A percentile compares a stretch with the other conserved stretches of the same genome.
These are phyloP conservation scores for Trichophyton rubrum DNA, from an alignment of 2,329 filamentous ascomycete genomes.

Conservation along the genomic window DNA sequence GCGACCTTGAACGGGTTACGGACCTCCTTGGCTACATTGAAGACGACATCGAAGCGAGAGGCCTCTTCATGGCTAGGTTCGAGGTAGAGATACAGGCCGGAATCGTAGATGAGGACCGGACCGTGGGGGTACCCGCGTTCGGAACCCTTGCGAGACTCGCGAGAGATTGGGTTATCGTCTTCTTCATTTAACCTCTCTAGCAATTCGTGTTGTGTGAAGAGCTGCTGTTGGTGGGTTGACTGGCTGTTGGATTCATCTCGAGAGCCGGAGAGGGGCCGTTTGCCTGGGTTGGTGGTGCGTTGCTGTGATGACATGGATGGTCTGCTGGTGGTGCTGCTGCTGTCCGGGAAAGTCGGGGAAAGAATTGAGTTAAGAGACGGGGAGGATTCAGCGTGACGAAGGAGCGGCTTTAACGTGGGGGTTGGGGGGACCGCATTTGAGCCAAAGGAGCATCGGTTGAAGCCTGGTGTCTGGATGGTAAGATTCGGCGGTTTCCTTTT, in stretches of 20 bases:
- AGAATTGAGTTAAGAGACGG: slow-evolving; percentile 44
- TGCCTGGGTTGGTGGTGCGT: slow-evolving; percentile 14
- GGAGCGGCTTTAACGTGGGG: slow-evolving; percentile 37
- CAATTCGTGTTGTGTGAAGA: slow-evolving; percentile 18
- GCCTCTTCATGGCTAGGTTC: slow-evolving; percentile 51
- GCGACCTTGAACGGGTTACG: slow-evolving; percentile 42
- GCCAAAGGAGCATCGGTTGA: slow-evolving; percentile 38
- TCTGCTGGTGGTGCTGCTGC: neutral
- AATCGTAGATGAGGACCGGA: slow-evolving; percentile 51
- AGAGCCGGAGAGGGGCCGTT: slow-evolving; percentile 18
- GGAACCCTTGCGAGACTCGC: slow-evolving; percentile 49
- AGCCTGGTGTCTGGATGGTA: slow-evolving; percentile 45
- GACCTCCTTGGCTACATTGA: slow-evolving; percentile 55
- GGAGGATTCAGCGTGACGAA: slow-evolving; percentile 51
- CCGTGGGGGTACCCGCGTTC: slow-evolving; percentile 53
- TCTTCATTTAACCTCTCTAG: slow-evolving; percentile 42
- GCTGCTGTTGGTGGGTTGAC: slow-evolving; percentile 13
- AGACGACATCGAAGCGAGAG: slow-evolving; percentile 47
- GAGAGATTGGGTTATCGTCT: slow-evolving; percentile 26
- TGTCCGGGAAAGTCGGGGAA: slow-evolving; percentile 30
- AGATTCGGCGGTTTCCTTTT: slow-evolving; percentile 47
- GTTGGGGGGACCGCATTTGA: slow-evolving; percentile 41
- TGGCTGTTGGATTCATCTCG: slow-evolving; percentile 21
- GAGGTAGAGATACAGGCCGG: slow-evolving; percentile 49
- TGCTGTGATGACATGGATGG: neutral